Base-by-base conservation (phyloP, 169 alveolate genomes). In the Cryptosporidium canis region DNA sequence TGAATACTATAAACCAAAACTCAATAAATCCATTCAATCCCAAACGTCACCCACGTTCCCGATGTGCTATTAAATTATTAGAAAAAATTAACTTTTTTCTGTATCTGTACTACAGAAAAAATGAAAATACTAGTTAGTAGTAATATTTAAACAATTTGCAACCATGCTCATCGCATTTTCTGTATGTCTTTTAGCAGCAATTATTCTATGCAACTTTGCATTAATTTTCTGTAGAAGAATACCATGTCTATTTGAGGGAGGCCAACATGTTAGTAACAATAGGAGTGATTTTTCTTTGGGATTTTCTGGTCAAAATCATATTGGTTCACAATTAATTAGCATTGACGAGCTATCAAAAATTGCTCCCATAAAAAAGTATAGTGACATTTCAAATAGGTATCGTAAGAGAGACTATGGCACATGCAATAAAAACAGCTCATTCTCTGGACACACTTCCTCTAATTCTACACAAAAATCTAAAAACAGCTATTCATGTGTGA, bases 221-320 rank as follows among this genome's bases (percentile, higher is more conserved):
- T 33, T 77, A 6, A 77, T 77, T 27, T 77, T 77, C 44, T 77
- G 87, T 41, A 77, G 24, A 61, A 77, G 47, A 55, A 41, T 58
- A 33, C 87, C 87, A n/a, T 77, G 87, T 27, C 21, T 21, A 39
- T 24, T 61, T 24, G 72, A 63, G 27, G 53, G 48, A 7, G 33
- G 43, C 33, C 31, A 44, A 16, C 29, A 55, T 16, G 29, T 31
- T 41, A 29, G 24, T 9, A 35, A 31, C 12, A 11, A 51, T 51
- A 77, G 87, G 24, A 41, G 3, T 39, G 58, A 41, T 39, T 58
- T 27, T 44, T 21, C 61, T 18, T 58, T 39, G 37, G 61, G 37
- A n/a, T 24, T 66, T 14, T 27, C 83, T 3, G 61, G 47, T 7
- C 35, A 37, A 8, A 58, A 58, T 77, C 43, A 71, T 18, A 37